Base-by-base conservation (phyloP, 225 moss, liverwort and hornwort genomes). In the Climacium dendroides region DNA sequence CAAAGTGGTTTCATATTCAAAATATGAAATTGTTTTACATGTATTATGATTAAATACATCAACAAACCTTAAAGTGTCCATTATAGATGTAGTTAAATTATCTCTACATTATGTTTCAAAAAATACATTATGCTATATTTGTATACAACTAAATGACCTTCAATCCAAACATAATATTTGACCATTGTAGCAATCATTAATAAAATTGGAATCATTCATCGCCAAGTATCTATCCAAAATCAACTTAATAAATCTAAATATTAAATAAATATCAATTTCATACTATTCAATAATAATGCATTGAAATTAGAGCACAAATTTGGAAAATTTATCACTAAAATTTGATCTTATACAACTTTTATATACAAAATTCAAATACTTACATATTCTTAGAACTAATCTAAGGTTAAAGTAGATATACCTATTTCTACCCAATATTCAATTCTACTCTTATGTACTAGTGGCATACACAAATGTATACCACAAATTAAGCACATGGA, bases 151-250 rank as follows among this genome's bases (percentile, higher is more conserved):
- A 48, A 32, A 47, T 74, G 19, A 30, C 7, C 19, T 19, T 19
- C 30, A 11, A 47, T 30, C 11, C 19, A 74, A 47, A 19, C 4
- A 32, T 48, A 32, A 32, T 32, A 2, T 2, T 7, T 48, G 3
- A 48, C 4, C 3, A 4, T 4, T 48, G 6, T 0, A 45, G 0
- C 1, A 1, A 30, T 74, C 2, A 74, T 11, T 19, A 19, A 7
- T 48, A 29, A 74, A 30, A 1, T 6, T 19, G 32, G 4, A 19
- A 73, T 47, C 10, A 15, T 3, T 70, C 17, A 45, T 45, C 10
- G 18, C 29, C 11, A 11, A 45, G 2, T 10, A 45, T 29, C 5
- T 11, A 29, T 47, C 47, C 0, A 18, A 73, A 30, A 74, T 1
- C 30, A 30, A 48, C 1, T 1, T 30, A 43, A 73, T 5, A 10